These are phyloP conservation scores for Alternaria atra DNA, from an alignment of 2,329 filamentous ascomycete genomes.

Conservation along the genomic window DNA sequence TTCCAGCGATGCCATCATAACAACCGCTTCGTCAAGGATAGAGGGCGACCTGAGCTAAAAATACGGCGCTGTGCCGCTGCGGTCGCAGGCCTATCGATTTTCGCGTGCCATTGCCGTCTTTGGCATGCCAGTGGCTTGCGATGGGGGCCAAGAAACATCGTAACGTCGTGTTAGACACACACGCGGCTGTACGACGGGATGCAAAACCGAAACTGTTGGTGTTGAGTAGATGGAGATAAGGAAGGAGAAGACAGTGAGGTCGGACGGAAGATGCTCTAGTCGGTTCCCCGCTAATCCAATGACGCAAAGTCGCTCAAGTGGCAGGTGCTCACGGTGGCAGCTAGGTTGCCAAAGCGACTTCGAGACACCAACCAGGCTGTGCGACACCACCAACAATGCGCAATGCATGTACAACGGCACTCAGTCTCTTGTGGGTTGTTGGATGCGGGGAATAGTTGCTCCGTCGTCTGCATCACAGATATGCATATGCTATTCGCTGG, in stretches of 20 bases:
- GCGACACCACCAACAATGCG: neutral
- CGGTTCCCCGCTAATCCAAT: neutral
- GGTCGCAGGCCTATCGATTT: conserved; percentile 15
- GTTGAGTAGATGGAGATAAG: neutral
- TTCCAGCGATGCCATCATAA: neutral
- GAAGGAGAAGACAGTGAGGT: neutral
- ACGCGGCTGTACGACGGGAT: neutral
- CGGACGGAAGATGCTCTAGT: neutral
- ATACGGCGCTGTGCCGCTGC: conserved; percentile 22
- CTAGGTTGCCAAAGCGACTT: neutral
- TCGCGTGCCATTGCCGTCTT: conserved; percentile 18
- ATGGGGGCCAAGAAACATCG: conserved; percentile 20
- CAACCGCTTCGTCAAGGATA: neutral
- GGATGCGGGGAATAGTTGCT: neutral
- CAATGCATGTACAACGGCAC: neutral
- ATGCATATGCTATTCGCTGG: neutral
- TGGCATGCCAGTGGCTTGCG: conserved; percentile 12
- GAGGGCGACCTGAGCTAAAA: conserved; percentile 25
- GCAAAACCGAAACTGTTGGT: neutral
- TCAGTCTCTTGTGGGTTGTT: neutral
- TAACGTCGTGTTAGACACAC: neutral
- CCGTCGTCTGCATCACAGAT: neutral
- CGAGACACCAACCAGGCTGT: neutral
- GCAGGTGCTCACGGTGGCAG: neutral
- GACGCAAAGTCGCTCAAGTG: neutral